Percentiles rank a stretch among this genome's conserved stretches.
Conservation (phyloP, 805 yeast genomes). For the Candida chilensis region DNA sequence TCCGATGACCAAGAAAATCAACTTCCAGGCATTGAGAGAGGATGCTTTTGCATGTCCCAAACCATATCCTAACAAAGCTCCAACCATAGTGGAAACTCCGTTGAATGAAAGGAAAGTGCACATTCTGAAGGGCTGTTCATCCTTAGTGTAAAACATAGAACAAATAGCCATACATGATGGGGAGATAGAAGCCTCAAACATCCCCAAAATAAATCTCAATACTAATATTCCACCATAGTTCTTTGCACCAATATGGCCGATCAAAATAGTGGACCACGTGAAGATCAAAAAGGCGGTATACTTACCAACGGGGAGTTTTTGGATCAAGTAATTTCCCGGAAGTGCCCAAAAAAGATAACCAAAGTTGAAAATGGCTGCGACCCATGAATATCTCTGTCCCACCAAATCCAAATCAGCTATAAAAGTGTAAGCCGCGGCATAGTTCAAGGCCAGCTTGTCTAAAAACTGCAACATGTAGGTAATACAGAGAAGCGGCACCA, state of each 20-base stretch:
- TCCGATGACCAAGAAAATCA: constrained; percentile 6
- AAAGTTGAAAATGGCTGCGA: no score
- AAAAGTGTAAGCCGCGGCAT: constrained; percentile 9
- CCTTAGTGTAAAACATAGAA: constrained; percentile 18
- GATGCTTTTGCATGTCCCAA: constrained; percentile 16
- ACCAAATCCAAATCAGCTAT: constrained; percentile 8
- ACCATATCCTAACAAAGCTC: no score
- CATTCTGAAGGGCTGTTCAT: constrained; percentile 20
- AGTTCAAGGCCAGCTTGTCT: constrained; percentile 7
- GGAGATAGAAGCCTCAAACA: constrained; percentile 21
- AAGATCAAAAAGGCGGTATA: constrained; percentile 9
- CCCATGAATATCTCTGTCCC: no score
- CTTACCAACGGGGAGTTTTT: constrained; percentile 10
- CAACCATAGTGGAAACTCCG: no score
- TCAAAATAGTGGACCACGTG: constrained; percentile 12
- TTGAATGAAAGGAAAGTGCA: no score
- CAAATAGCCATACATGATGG: constrained; percentile 24
- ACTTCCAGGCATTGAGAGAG: constrained; percentile 14
- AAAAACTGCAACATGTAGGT: constrained; percentile 10
- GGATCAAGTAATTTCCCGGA: constrained; percentile 11
- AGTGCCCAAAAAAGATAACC: no score
- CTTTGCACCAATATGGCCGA: constrained; percentile 6
- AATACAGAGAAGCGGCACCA: constrained; percentile 9
- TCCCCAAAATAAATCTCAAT: constrained; percentile 6
- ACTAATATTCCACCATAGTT: constrained; percentile 6